These are phyloP conservation scores for Diatrype stigma DNA, from an alignment of 2,329 filamentous ascomycete genomes.

Conservation along the genomic window DNA sequence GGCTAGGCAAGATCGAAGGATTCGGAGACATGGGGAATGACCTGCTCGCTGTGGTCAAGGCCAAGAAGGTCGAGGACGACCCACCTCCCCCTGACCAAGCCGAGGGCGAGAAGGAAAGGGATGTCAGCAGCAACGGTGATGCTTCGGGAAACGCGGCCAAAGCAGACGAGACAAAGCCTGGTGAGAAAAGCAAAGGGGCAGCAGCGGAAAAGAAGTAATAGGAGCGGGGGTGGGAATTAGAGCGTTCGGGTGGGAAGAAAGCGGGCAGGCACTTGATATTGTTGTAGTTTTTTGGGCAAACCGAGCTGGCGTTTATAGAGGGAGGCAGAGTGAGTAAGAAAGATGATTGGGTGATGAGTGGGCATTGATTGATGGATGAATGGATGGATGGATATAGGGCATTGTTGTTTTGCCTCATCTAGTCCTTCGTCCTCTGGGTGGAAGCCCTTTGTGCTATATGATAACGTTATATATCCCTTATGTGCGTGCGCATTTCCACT, in stretches of 20 bases:
- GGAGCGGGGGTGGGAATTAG: no score
- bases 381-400: no score
- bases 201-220: background rate
- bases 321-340: background rate
- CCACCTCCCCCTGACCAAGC: conserved; percentile 5
- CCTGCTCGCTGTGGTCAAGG: conserved; percentile 60
- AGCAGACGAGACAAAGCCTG: background rate
- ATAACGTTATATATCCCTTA: background rate
- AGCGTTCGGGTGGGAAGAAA: no score
- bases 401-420: no score
- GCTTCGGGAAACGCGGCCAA: background rate
- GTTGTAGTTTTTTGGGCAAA: background rate
- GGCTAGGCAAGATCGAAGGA: conserved; percentile 73
- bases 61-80: conserved; percentile 45
- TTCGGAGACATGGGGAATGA: conserved; percentile 69
- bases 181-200: background rate
- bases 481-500: background rate
- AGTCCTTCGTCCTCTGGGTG: background rate
- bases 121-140: background rate
- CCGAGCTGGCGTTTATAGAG: background rate
- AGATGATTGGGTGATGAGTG: no score
- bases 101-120: conserved; percentile 1
- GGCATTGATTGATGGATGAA: no score
- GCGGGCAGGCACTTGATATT: no score
- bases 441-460: background rate